phyloP scores from a whole-genome alignment of 2,329 filamentous ascomycete species.

The Pezicula carpinea region DNA sequence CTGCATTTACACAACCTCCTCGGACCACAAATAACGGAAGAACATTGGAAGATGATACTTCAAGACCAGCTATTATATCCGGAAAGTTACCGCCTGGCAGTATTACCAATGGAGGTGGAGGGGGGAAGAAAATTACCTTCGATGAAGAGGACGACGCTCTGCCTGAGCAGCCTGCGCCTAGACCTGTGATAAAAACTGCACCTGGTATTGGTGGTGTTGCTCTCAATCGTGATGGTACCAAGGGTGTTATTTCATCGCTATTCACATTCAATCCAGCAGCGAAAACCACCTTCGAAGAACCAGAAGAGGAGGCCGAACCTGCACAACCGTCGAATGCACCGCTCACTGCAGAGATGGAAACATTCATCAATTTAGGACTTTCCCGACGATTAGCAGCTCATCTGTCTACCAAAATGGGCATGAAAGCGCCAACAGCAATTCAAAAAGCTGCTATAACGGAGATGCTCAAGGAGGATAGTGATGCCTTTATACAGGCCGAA shows the following conservation, averaged over 20 bases:
- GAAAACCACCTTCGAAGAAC: conserved; percentile 52
- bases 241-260: conserved; percentile 73
- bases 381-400: conserved; percentile 77
- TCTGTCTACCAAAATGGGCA: conserved; percentile 75
- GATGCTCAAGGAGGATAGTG: conserved; percentile 72
- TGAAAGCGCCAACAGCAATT: conserved; percentile 91
- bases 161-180: not conserved
- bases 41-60: conserved; percentile 15
- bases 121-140: conserved; percentile 23
- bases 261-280: conserved; percentile 85
- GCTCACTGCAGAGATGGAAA: conserved; percentile 74
- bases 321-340: conserved; percentile 86
- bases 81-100: conserved; percentile 33
- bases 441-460: conserved; percentile 85
- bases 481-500: conserved; percentile 95
- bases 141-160: conserved; percentile 9
- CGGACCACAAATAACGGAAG: conserved; percentile 25
- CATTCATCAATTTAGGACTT: conserved; percentile 81
- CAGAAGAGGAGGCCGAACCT: conserved; percentile 44
- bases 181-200: conserved; percentile 4
- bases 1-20: conserved; percentile 28
- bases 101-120: conserved; percentile 24
- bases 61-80: conserved; percentile 19
- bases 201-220: conserved; percentile 23
- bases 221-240: conserved; percentile 26